A percentile compares a stretch with the other conserved stretches of the same genome.
Evolutionary conservation across 106 monocot species (phyloP).

Genomic region (Phalaenopsis aphrodite): DNA sequence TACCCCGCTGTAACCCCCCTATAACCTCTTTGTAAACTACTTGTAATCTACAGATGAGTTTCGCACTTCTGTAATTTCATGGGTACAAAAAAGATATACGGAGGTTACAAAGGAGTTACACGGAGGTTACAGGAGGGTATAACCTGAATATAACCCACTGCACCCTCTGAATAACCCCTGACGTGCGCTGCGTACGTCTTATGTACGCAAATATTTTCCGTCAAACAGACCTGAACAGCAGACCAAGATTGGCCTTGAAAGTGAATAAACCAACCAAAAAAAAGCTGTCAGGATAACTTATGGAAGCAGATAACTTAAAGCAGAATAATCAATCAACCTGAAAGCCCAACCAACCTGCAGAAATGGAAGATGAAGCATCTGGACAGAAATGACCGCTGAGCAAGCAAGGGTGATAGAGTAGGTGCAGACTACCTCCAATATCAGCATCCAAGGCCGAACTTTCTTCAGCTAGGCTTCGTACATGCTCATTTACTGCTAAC

Average conservation of each 20-base stretch:
- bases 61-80: no score
- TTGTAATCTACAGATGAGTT: no score
- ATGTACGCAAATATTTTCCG: no score
- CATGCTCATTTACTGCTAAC: constrained; percentile 46
- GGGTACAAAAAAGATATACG: no score
- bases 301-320: neutral
- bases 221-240: neutral
- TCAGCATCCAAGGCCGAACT: constrained; percentile 63
- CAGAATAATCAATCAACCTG: neutral
- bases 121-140: no score
- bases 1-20: no score
- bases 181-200: no score
- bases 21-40: no score
- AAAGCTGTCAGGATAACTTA: neutral
- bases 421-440: constrained; percentile 67
- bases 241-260: neutral
- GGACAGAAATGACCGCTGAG: constrained; percentile 75
- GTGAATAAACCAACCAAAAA: neutral
- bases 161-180: no score
- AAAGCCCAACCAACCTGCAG: constrained; percentile 54
- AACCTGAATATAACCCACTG: no score
- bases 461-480: constrained; percentile 65
- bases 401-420: constrained; percentile 84
- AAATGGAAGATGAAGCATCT: constrained; percentile 88
- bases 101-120: no score